Percentiles rank a stretch among this genome's conserved stretches.
These are phyloP conservation scores for Fraxinus ornus DNA, from an alignment of 305 asterid species.

Conservation along the genomic window DNA sequence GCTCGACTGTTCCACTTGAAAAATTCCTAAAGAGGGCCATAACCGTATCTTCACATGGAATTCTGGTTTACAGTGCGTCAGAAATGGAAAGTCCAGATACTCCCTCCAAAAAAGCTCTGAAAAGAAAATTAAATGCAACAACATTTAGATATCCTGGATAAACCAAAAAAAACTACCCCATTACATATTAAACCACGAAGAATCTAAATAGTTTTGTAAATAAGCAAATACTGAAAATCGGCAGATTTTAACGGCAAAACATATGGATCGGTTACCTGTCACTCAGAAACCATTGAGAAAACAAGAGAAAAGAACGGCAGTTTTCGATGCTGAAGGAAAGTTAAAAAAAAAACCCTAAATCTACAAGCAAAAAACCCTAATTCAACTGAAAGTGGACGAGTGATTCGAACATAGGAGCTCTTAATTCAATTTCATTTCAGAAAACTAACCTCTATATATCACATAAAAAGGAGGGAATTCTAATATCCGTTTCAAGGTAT, in stretches of 20 bases:
- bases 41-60: slow-evolving; percentile 40
- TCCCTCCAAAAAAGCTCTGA: slow-evolving; percentile 35
- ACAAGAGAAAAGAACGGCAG: slow-evolving; percentile 12
- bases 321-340: slow-evolving; percentile 12
- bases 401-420: slow-evolving; percentile 26
- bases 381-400: slow-evolving; percentile 16
- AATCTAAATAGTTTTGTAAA: slow-evolving; percentile 2
- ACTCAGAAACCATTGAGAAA: slow-evolving; percentile 25
- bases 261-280: slow-evolving; percentile 41
- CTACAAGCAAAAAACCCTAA: slow-evolving; percentile 46
- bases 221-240: background rate
- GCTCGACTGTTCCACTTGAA: slow-evolving; percentile 47
- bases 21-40: slow-evolving; percentile 73
- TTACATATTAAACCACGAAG: slow-evolving; percentile 1
- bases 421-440: slow-evolving; percentile 20
- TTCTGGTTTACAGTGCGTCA: slow-evolving; percentile 19
- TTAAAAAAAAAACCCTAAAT: slow-evolving; percentile 39
- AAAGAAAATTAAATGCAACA: slow-evolving; percentile 13
- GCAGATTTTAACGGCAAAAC: slow-evolving; percentile 8
- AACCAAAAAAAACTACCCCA: background rate
- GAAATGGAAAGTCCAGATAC: slow-evolving; percentile 7
- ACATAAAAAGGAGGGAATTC: slow-evolving; percentile 37
- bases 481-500: slow-evolving; percentile 42
- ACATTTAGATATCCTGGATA: slow-evolving; percentile 23
- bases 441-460: slow-evolving; percentile 42